A percentile compares a stretch with the other conserved stretches of the same genome.
Conservation (phyloP, 2,329 filamentous ascomycete species). For the Leptographium flavum region DNA sequence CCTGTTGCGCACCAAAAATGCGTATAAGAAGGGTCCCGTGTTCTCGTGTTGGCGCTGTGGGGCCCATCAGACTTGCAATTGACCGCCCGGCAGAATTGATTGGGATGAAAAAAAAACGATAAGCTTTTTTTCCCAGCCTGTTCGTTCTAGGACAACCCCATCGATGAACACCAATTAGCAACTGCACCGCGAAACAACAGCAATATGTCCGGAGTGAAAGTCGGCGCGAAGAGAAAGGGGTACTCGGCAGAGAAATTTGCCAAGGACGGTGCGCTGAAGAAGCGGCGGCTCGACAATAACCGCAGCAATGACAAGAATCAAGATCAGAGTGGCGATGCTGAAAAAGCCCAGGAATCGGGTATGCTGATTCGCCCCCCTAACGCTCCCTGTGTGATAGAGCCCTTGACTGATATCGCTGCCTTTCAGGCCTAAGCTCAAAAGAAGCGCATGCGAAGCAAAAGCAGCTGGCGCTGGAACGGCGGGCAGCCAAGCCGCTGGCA, state of each 20-base stretch:
- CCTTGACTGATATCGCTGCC: background rate
- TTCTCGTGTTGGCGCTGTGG: conserved; percentile 2
- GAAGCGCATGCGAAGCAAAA: conserved; percentile 93
- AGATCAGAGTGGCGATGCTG: background rate
- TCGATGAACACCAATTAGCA: background rate
- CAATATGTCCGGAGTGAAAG: conserved; percentile 34
- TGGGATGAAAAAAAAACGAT: conserved; percentile 4
- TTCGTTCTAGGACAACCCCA: background rate
- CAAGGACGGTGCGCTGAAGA: conserved; percentile 34
- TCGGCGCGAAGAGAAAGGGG: conserved; percentile 44
- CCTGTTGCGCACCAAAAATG: background rate
- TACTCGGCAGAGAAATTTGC: conserved; percentile 28
- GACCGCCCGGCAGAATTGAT: conserved; percentile 21
- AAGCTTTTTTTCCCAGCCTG: conserved; percentile 1
- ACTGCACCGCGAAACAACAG: background rate
- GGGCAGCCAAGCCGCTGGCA: conserved; percentile 82
- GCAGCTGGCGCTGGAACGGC: conserved; percentile 73
- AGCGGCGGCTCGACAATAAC: conserved; percentile 30
- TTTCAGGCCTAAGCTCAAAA: conserved; percentile 46
- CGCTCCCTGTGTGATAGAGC: background rate
- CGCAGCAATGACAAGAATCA: background rate
- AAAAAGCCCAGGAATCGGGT: background rate
- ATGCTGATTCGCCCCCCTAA: background rate
- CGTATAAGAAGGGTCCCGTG: background rate
- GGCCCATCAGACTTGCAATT: conserved; percentile 3